A percentile compares a stretch with the other conserved stretches of the same genome.
Evolutionary conservation across 192 early-diverging fungal genomes (phyloP).

Genomic region (Coemansia brasiliensis): DNA sequence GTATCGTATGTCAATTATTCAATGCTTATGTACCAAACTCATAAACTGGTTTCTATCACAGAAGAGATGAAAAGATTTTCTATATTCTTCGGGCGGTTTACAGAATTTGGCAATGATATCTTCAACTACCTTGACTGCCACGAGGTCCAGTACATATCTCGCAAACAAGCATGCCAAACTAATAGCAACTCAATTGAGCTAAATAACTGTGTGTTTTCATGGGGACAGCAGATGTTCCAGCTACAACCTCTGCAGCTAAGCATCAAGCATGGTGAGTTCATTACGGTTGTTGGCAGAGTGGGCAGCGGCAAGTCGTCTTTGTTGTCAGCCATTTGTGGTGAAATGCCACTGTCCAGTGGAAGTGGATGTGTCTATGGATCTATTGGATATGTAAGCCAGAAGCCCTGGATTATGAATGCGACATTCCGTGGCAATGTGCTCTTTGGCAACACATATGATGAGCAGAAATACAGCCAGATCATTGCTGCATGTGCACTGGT

Average conservation of each 20-base stretch:
- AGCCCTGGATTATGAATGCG: conserved; percentile 48
- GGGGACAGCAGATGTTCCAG: conserved; percentile 21
- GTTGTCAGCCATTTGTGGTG: conserved; percentile 58
- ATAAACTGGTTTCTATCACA: background rate
- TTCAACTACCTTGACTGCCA: background rate
- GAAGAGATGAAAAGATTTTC: background rate
- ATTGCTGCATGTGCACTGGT: conserved; percentile 31
- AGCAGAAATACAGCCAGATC: conserved; percentile 15
- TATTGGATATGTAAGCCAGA: conserved; percentile 39
- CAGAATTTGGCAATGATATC: background rate
- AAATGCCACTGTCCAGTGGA: conserved; percentile 75
- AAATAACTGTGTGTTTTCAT: conserved; percentile 13
- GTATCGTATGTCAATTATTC: background rate
- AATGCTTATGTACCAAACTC: conserved; percentile 1
- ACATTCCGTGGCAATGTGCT: conserved; percentile 47
- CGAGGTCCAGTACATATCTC: background rate
- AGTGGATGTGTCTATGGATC: conserved; percentile 67
- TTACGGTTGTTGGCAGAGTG: conserved; percentile 57
- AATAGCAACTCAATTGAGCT: conserved; percentile 3
- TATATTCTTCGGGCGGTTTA: background rate
- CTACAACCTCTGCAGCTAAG: background rate
- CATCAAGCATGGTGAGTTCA: conserved; percentile 28
- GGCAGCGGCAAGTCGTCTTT: conserved; percentile 63
- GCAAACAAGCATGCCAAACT: background rate
- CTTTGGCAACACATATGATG: conserved; percentile 26